These are phyloP conservation scores for Nannochloropsis salina DNA, from an alignment of 108 stramenopile genomes.

Conservation along the genomic window DNA sequence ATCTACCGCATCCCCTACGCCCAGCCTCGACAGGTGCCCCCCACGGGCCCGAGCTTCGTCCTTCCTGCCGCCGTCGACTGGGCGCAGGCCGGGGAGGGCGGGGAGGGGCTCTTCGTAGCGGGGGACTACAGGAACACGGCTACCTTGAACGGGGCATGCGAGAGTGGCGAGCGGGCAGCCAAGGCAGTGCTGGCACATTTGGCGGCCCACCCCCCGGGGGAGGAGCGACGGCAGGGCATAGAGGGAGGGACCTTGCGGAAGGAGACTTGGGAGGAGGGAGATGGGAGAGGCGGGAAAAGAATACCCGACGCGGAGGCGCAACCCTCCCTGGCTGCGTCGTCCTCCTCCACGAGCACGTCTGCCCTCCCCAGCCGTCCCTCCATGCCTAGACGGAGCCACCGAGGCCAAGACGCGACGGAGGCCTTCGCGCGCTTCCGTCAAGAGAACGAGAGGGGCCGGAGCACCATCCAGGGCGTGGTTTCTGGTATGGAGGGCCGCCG, in stretches of 20 bases:
- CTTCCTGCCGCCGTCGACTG: constrained; percentile 24
- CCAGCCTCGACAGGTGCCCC: constrained; percentile 48
- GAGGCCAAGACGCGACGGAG: not conserved
- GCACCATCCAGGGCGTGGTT: not conserved
- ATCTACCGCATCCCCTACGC: constrained; percentile 54
- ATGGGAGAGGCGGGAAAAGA: not conserved
- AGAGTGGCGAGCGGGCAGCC: constrained; percentile 37
- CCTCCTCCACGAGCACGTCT: not conserved
- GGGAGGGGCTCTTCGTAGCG: constrained; percentile 33
- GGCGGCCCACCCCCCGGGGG: not conserved
- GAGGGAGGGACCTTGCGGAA: not conserved
- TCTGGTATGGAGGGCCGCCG: not conserved
- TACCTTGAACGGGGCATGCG: constrained; percentile 48
- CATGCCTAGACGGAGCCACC: not conserved
- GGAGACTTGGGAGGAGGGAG: not conserved
- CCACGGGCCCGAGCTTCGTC: constrained; percentile 25
- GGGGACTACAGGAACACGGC: constrained; percentile 54
- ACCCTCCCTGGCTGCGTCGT: not conserved
- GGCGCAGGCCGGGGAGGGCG: not conserved
- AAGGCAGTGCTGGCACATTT: constrained; percentile 36
- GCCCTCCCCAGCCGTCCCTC: not conserved
- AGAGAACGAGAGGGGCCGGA: not conserved
- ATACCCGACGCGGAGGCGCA: not conserved
- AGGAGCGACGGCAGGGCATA: not conserved
- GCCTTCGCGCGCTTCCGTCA: constrained; percentile 3